A percentile compares a stretch with the other conserved stretches of the same genome.
phyloP scores from a whole-genome alignment of 139 green algal genomes.

The Asterochloris erici region DNA sequence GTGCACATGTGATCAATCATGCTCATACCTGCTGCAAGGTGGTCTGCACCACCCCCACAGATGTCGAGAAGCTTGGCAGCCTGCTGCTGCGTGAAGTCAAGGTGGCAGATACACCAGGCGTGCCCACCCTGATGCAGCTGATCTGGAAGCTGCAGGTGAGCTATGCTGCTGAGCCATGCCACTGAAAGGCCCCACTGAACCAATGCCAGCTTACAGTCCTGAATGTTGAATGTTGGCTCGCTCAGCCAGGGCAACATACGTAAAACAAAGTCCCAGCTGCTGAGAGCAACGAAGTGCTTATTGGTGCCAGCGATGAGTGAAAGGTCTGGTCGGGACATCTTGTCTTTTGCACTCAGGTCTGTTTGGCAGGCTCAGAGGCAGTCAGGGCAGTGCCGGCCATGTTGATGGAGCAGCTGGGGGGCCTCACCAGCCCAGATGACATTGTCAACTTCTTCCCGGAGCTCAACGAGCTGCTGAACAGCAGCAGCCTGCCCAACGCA shows the following conservation, averaged over 20 bases:
- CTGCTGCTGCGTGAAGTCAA: conserved; percentile 11
- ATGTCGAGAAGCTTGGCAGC: background rate
- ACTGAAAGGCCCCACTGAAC: background rate
- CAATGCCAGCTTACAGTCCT: background rate
- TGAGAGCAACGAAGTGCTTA: background rate
- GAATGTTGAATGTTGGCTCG: background rate
- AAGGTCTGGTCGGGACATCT: background rate
- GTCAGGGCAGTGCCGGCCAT: background rate
- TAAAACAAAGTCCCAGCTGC: background rate
- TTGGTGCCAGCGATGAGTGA: background rate
- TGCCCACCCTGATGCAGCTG: background rate
- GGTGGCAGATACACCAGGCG: background rate
- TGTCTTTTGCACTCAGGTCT: background rate
- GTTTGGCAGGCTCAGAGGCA: background rate
- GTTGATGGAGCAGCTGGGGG: conserved; percentile 16
- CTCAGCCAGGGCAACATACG: background rate
- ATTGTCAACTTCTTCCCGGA: conserved; percentile 22
- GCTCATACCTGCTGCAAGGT: background rate
- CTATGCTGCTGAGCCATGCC: background rate
- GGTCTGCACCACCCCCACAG: background rate
- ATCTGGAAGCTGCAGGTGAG: background rate
- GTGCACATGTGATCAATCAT: background rate
- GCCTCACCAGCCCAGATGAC: conserved; percentile 20
- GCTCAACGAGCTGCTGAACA: conserved; percentile 3
- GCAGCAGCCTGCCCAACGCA: background rate